Percentiles rank a stretch among this genome's conserved stretches.
phyloP scores from a whole-genome alignment of 257 asterid genomes.

The Ajuga chamaepitys region DNA sequence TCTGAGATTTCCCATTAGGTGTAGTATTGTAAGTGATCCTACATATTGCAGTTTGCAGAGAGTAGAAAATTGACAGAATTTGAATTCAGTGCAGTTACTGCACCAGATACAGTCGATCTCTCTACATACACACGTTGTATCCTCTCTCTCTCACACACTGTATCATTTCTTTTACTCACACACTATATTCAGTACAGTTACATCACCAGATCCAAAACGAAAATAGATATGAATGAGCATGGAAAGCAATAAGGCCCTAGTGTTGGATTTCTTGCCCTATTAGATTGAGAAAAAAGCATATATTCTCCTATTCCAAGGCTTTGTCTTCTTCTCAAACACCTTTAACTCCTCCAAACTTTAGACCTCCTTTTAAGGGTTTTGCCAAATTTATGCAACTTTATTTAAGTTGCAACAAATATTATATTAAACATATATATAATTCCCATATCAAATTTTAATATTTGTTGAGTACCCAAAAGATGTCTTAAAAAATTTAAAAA shows the following conservation, averaged over 20 bases:
- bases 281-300: conserved; percentile 35
- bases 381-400: conserved; percentile 43
- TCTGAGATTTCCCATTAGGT: too few species aligned
- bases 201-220: too few species aligned
- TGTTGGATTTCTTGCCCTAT: conserved; percentile 28
- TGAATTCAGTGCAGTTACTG: too few species aligned
- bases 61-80: too few species aligned
- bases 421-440: background rate
- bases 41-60: too few species aligned
- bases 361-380: conserved; percentile 68
- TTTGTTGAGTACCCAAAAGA: conserved; percentile 19
- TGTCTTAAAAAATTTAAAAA: background rate
- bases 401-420: conserved; percentile 17
- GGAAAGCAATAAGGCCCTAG: conserved; percentile 19
- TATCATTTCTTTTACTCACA: too few species aligned
- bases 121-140: too few species aligned
- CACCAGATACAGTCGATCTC: too few species aligned
- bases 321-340: conserved; percentile 59
- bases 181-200: too few species aligned
- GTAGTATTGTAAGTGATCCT: too few species aligned
- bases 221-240: background rate
- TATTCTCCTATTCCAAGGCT: conserved; percentile 41
- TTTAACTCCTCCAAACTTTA: conserved; percentile 50
- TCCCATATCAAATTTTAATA: conserved; percentile 8
- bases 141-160: too few species aligned